phyloP scores from a whole-genome alignment of 2,329 filamentous ascomycete genomes.

The Leptographium procerum region DNA sequence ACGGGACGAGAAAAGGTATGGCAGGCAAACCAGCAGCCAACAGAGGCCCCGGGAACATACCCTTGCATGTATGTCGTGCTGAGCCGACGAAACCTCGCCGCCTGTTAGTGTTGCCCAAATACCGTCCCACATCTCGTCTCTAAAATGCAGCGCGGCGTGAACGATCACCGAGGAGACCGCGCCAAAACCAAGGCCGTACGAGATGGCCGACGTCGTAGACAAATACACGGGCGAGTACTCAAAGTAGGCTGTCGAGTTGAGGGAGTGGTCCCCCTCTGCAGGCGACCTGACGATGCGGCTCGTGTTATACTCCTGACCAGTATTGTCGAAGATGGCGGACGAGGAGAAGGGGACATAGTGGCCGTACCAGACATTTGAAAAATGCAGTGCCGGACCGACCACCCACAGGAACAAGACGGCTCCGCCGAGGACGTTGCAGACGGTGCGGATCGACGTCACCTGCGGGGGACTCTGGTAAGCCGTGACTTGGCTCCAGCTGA shows the following conservation, averaged over 20 bases:
- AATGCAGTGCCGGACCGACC: conserved; percentile 47
- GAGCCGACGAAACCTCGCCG: conserved; percentile 27
- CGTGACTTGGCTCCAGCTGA: conserved; percentile 19
- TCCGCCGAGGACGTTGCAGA: conserved; percentile 40
- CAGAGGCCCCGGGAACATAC: neutral
- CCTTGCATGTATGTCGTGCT: neutral
- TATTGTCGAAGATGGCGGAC: conserved; percentile 52
- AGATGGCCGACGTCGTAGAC: conserved; percentile 46
- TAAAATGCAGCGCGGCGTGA: conserved; percentile 44
- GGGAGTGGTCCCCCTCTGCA: conserved; percentile 22
- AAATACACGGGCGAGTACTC: conserved; percentile 55
- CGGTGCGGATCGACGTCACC: conserved; percentile 40
- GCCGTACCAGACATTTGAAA: conserved; percentile 40
- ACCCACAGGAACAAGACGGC: conserved; percentile 42
- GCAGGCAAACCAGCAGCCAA: no score
- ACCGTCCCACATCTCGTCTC: conserved; percentile 23
- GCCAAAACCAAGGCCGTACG: conserved; percentile 43
- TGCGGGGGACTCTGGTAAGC: conserved; percentile 38
- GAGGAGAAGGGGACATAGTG: conserved; percentile 51
- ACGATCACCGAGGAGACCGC: conserved; percentile 48
- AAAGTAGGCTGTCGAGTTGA: conserved; percentile 49
- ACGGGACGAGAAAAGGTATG: neutral
- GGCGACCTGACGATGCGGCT: conserved; percentile 38
- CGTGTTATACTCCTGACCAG: conserved; percentile 46
- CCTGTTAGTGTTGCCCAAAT: conserved; percentile 41